A percentile compares a stretch with the other conserved stretches of the same genome.
These are phyloP conservation scores for Monocercomonoides exilis DNA, from an alignment of 78 protist species.

Conservation along the genomic window DNA sequence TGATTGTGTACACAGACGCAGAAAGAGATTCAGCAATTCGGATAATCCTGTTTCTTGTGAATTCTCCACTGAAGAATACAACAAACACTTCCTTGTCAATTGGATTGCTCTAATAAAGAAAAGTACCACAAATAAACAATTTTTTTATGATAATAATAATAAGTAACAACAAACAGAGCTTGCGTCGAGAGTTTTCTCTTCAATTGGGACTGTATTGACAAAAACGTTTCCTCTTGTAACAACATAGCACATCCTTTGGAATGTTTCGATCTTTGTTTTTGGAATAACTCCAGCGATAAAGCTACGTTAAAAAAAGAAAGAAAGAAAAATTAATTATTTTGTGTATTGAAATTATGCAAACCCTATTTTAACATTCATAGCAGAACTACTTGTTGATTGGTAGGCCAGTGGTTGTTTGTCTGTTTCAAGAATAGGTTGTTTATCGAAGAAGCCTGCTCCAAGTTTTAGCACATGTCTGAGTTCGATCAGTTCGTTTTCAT, in stretches of 20 bases:
- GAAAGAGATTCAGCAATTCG: neutral
- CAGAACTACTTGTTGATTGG: neutral
- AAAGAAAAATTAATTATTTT: neutral
- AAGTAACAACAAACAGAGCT: neutral
- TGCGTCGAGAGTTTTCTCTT: neutral
- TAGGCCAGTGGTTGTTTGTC: neutral
- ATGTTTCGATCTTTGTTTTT: neutral
- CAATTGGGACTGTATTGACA: neutral
- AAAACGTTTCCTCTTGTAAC: neutral
- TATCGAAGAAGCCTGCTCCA: neutral
- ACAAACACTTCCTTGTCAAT: constrained; percentile 1
- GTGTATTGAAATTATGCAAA: neutral
- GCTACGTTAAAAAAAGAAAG: neutral
- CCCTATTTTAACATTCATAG: neutral
- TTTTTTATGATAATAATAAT: neutral
- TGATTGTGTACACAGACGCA: neutral
- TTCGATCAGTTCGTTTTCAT: constrained; percentile 1
- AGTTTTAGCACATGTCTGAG: neutral
- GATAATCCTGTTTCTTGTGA: neutral
- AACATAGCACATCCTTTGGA: neutral
- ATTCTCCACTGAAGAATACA: neutral
- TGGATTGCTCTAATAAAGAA: neutral
- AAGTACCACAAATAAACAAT: too few relatives aligned
- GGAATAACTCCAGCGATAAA: neutral
- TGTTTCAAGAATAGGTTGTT: too few relatives aligned